phyloP scores from a whole-genome alignment of 2,329 filamentous ascomycete species.

The Zymoseptoria passerinii region DNA sequence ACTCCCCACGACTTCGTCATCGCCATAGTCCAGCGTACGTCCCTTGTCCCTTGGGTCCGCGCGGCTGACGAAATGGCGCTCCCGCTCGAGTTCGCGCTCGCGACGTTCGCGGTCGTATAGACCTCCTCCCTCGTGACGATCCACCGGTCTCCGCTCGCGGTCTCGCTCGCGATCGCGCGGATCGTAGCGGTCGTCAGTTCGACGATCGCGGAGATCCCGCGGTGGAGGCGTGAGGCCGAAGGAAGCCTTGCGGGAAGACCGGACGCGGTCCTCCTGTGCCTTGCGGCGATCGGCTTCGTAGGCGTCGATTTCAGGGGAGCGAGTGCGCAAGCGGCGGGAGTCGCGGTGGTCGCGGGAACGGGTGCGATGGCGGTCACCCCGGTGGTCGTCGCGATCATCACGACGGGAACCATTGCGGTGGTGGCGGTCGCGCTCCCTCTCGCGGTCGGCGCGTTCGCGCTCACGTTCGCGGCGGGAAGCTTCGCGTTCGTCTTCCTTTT shows the following conservation, averaged over 20 bases:
- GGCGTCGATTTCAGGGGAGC: conserved; percentile 78
- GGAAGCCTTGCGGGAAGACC: conserved; percentile 72
- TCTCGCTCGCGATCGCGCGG: conserved; percentile 10
- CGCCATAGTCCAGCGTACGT: conserved; percentile 87
- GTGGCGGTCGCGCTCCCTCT: conserved; percentile 40
- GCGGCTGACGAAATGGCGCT: conserved; percentile 73
- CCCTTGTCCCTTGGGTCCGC: conserved; percentile 72
- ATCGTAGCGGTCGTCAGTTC: conserved; percentile 18
- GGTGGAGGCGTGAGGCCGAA: conserved; percentile 31
- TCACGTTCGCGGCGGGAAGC: conserved; percentile 50
- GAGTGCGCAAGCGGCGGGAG: conserved; percentile 43
- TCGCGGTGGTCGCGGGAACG: conserved; percentile 37
- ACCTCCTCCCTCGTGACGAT: conserved; percentile 3
- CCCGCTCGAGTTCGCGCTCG: conserved; percentile 82
- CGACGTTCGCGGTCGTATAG: conserved; percentile 75
- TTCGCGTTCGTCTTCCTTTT: conserved; percentile 69
- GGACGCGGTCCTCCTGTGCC: conserved; percentile 86
- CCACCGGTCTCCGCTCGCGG: background rate
- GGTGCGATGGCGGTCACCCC: background rate
- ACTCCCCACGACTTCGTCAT: conserved; percentile 47
- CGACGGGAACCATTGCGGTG: conserved; percentile 46
- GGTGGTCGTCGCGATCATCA: conserved; percentile 29
- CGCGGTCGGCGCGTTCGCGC: conserved; percentile 6
- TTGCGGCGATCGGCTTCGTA: conserved; percentile 94
- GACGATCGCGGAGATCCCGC: conserved; percentile 17